A percentile compares a stretch with the other conserved stretches of the same genome.
These are phyloP conservation scores for Chlamydomonas incerta DNA, from an alignment of 139 green algal genomes.

Conservation along the genomic window DNA sequence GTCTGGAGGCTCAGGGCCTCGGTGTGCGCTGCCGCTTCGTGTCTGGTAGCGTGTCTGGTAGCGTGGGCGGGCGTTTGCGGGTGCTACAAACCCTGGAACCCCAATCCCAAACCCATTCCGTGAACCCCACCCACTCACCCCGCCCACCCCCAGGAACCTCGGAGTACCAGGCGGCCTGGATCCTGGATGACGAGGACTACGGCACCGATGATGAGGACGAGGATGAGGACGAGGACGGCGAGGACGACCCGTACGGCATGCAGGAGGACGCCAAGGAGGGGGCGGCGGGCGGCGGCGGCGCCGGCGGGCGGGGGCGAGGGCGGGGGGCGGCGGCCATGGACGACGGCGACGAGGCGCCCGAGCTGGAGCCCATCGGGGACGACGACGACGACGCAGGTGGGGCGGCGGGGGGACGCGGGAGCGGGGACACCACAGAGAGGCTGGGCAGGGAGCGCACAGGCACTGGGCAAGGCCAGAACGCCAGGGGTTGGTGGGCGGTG, in stretches of 20 bases:
- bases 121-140: too few relatives aligned
- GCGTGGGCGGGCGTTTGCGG: too few relatives aligned
- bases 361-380: conserved; percentile 17
- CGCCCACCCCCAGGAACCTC: conserved; percentile 75
- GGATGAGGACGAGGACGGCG: conserved; percentile 53
- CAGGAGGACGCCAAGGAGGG: conserved; percentile 59
- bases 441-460: too few relatives aligned
- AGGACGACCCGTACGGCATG: conserved; percentile 42
- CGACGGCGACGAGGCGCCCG: conserved; percentile 24
- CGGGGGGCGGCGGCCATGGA: neutral
- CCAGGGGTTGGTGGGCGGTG: too few relatives aligned
- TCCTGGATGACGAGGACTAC: conserved; percentile 83
- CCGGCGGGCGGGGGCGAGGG: neutral
- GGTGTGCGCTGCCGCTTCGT: too few relatives aligned
- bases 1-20: too few relatives aligned
- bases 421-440: too few relatives aligned
- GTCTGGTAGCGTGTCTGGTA: too few relatives aligned
- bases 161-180: conserved; percentile 96
- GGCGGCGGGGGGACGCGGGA: neutral
- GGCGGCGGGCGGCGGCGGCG: conserved; percentile 35
- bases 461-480: too few relatives aligned
- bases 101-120: neutral
- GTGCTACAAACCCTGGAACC: neutral
- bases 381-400: conserved; percentile 33
- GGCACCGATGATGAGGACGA: conserved; percentile 65